Conservation (phyloP, 1,139 yeast species). For the Debaryomyces subglobosus region DNA sequence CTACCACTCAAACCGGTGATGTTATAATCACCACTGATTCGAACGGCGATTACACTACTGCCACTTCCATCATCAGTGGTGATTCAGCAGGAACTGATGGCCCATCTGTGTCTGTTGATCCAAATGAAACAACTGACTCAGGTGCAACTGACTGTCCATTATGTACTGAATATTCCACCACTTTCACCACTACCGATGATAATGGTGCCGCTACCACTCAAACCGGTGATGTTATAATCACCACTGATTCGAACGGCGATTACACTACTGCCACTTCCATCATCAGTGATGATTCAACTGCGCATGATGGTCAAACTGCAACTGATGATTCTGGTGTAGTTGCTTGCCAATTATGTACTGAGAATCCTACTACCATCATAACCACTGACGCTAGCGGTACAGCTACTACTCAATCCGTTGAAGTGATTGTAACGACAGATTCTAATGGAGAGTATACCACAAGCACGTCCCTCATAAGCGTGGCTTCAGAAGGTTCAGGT, state of each 20-base stretch:
- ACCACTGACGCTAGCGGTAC: constrained; percentile 20
- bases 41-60: constrained; percentile 19
- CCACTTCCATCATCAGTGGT: too few relatives aligned
- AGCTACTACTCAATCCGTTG: constrained; percentile 18
- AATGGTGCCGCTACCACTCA: constrained; percentile 21
- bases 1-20: constrained; percentile 18
- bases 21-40: constrained; percentile 17
- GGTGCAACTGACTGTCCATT: too few relatives aligned
- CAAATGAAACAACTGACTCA: too few relatives aligned
- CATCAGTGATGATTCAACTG: too few relatives aligned
- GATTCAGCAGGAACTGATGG: too few relatives aligned
- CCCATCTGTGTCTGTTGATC: too few relatives aligned
- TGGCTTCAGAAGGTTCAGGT: not conserved
- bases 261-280: not conserved
- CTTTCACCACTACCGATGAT: constrained; percentile 17
- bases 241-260: constrained; percentile 21
- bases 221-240: constrained; percentile 17
- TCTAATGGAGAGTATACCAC: constrained; percentile 18
- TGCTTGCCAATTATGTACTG: constrained; percentile 13
- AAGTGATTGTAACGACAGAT: constrained; percentile 17
- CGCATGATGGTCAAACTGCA: too few relatives aligned
- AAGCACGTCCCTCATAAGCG: constrained; percentile 10
- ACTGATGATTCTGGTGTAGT: too few relatives aligned
- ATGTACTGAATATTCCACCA: constrained; percentile 23
- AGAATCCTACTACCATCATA: constrained; percentile 22